These are phyloP conservation scores for Cicer yamashitae DNA, from an alignment of 306 rosid species.

Conservation along the genomic window DNA sequence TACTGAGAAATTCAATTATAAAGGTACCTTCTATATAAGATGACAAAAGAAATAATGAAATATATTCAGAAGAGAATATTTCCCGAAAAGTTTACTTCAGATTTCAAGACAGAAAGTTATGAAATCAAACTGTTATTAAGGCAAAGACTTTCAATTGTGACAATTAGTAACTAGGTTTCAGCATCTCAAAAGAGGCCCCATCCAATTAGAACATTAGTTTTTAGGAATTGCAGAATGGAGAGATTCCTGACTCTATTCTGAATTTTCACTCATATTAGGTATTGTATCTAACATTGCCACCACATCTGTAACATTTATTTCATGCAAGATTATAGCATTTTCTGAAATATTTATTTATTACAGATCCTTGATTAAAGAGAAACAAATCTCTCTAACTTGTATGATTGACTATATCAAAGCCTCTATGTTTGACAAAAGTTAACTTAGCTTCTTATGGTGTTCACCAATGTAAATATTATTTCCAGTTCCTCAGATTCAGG, in stretches of 20 bases:
- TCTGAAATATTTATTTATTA: background rate
- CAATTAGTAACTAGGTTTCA: background rate
- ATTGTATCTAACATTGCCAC: background rate
- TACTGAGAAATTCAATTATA: slow-evolving; percentile 36
- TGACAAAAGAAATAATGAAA: background rate
- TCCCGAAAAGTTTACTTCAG: background rate
- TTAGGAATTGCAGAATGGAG: background rate
- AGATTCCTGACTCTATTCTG: background rate
- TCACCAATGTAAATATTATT: background rate
- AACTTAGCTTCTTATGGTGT: background rate
- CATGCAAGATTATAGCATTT: background rate
- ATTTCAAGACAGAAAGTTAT: background rate
- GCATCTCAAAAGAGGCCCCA: background rate
- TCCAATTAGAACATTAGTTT: background rate
- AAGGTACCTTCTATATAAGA: slow-evolving; percentile 16
- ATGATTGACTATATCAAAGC: background rate
- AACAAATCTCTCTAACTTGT: background rate
- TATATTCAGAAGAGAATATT: too few species aligned
- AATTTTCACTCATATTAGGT: background rate
- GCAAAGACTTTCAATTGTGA: background rate
- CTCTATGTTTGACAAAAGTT: background rate
- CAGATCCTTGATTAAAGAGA: background rate
- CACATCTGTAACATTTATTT: background rate
- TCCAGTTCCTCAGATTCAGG: background rate
- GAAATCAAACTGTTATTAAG: background rate